Percentiles rank a stretch among this genome's conserved stretches.
Evolutionary conservation across 495 filamentous ascomycete genomes (phyloP).

Genomic region (Echria macrotheca): DNA sequence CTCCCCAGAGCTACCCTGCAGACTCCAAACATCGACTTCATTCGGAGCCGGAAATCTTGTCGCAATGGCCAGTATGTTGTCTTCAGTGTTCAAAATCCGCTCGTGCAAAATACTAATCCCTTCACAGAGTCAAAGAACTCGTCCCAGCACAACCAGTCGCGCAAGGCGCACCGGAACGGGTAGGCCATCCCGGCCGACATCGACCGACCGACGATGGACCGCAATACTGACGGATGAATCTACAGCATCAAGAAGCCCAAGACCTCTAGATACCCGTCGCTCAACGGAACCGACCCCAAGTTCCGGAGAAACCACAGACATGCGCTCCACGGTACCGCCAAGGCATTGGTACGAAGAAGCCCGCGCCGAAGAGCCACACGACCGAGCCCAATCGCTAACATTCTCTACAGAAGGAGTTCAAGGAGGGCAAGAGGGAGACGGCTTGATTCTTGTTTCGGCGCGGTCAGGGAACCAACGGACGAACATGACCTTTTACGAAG

Average conservation of each 20-base stretch:
- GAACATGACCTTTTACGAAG: constrained; percentile 30
- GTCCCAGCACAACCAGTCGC: constrained; percentile 93
- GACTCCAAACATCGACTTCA: constrained; percentile 23
- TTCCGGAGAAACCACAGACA: constrained; percentile 99
- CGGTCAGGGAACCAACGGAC: constrained; percentile 20
- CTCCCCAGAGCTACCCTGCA: constrained; percentile 17
- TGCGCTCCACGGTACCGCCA: constrained; percentile 97
- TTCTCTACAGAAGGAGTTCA: constrained; percentile 81
- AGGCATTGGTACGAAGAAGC: constrained; percentile 69
- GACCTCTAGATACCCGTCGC: constrained; percentile 95
- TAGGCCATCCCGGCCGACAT: constrained; percentile 48
- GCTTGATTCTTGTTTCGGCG: constrained; percentile 56
- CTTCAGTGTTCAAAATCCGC: not conserved
- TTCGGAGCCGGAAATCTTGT: constrained; percentile 32
- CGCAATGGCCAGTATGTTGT: constrained; percentile 48
- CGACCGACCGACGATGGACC: constrained; percentile 2
- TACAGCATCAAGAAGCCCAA: constrained; percentile 99
- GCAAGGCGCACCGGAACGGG: constrained; percentile 98
- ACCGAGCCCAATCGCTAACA: constrained; percentile 32
- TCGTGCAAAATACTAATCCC: constrained; percentile 17
- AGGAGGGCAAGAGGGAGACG: constrained; percentile 90
- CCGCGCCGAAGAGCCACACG: too few species aligned
- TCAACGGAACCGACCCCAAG: constrained; percentile 98
- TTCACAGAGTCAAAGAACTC: constrained; percentile 93
- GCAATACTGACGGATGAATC: constrained; percentile 13